Evolutionary conservation across 306 rosid species (phyloP).

Genomic region (Vigna mungo): DNA sequence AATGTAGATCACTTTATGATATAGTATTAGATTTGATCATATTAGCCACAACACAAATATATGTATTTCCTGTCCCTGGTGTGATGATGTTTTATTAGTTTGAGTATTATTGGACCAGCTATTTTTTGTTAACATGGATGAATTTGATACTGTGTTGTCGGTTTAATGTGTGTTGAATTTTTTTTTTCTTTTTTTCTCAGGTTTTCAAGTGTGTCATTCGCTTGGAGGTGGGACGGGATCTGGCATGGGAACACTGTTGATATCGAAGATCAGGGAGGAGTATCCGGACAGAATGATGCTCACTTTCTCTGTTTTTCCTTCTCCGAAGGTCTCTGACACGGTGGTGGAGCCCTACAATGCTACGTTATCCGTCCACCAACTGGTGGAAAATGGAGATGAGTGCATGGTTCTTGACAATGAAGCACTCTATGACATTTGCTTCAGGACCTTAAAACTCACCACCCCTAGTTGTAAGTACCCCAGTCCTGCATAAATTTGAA

Average conservation of each 20-base stretch:
- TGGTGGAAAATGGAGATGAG: conserved; percentile 55
- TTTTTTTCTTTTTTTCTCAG: conserved; percentile 33
- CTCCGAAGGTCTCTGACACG: conserved; percentile 87
- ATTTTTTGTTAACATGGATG: too few species aligned
- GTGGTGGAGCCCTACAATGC: conserved; percentile 59
- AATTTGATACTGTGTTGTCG: background rate
- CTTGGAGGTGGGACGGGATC: conserved; percentile 58
- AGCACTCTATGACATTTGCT: conserved; percentile 56
- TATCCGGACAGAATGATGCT: conserved; percentile 57
- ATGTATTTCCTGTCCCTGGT: too few species aligned
- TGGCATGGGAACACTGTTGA: conserved; percentile 56
- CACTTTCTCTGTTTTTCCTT: conserved; percentile 58
- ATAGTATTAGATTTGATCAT: too few species aligned
- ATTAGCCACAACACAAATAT: too few species aligned
- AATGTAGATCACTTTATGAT: too few species aligned
- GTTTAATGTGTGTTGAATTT: background rate
- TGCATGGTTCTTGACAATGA: conserved; percentile 92
- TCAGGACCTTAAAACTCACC: conserved; percentile 50
- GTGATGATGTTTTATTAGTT: too few species aligned
- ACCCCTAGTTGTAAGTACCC: conserved; percentile 54
- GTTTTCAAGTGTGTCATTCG: conserved; percentile 57
- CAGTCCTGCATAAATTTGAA: background rate
- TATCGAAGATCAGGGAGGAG: conserved; percentile 57
- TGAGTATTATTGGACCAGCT: background rate
- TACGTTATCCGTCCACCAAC: conserved; percentile 54